Conservation (phyloP, 306 rosid genomes). For the Comarum palustre region DNA sequence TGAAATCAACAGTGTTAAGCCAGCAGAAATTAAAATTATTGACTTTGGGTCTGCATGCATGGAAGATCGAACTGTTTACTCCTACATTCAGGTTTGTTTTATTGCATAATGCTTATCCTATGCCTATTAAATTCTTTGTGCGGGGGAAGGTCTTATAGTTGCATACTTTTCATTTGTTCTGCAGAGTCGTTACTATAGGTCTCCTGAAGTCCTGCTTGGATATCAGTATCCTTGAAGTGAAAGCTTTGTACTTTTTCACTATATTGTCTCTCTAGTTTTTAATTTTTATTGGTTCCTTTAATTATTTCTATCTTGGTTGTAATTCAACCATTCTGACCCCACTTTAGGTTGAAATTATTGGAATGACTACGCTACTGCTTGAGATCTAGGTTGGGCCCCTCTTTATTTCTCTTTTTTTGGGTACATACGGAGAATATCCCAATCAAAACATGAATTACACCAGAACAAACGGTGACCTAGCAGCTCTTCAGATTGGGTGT, state of each 20-base stretch:
- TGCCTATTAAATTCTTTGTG: constrained; percentile 19
- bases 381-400: not conserved
- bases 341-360: not conserved
- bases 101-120: constrained; percentile 10
- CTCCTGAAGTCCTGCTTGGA: constrained; percentile 99
- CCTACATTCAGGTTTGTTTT: constrained; percentile 85
- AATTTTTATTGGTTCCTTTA: not conserved
- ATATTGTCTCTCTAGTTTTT: constrained; percentile 4
- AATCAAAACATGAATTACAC: not conserved
- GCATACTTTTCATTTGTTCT: constrained; percentile 24
- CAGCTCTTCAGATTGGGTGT: not conserved
- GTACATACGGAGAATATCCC: not conserved
- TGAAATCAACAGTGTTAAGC: constrained; percentile 58
- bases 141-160: constrained; percentile 24
- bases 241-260: not conserved
- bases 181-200: constrained; percentile 98
- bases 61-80: constrained; percentile 98
- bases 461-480: not conserved
- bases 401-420: not conserved
- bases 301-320: constrained; percentile 4
- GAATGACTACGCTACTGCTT: too few relatives aligned
- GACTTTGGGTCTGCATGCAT: constrained; percentile 99
- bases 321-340: not conserved
- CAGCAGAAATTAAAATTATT: constrained; percentile 86
- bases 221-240: constrained; percentile 86